A percentile compares a stretch with the other conserved stretches of the same genome.
Evolutionary conservation across 73 alveolate species (phyloP).

Genomic region (Tetrahymena thermophila): DNA sequence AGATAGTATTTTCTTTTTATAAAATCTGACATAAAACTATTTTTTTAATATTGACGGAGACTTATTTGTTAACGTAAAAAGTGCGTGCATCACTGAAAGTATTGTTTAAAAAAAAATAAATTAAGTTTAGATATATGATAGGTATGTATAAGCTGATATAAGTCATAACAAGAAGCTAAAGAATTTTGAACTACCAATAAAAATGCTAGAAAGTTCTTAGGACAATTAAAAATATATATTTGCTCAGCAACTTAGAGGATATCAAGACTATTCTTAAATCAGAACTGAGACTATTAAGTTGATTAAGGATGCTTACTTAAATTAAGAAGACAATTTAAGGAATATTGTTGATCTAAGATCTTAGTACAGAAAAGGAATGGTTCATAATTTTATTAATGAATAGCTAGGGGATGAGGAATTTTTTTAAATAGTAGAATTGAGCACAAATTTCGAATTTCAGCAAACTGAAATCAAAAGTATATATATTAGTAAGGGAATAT

Average conservation of each 20-base stretch:
- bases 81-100: not conserved
- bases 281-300: too few species aligned
- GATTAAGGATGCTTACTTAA: too few species aligned
- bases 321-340: not conserved
- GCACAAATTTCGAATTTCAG: not conserved
- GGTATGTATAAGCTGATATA: not conserved
- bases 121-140: too few species aligned
- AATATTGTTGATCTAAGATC: not conserved
- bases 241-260: not conserved
- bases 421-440: not conserved
- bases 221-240: not conserved
- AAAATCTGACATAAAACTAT: not conserved
- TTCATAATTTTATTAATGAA: too few species aligned
- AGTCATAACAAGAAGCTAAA: not conserved
- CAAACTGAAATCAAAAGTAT: not conserved
- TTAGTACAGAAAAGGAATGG: not conserved
- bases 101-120: too few species aligned
- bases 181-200: not conserved
- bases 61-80: too few species aligned
- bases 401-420: not conserved
- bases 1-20: not conserved
- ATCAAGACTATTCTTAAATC: too few species aligned
- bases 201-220: not conserved
- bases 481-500: not conserved
- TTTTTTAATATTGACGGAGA: not conserved